Conservation (phyloP, 345 rosid species). For the Lepidium sativum region DNA sequence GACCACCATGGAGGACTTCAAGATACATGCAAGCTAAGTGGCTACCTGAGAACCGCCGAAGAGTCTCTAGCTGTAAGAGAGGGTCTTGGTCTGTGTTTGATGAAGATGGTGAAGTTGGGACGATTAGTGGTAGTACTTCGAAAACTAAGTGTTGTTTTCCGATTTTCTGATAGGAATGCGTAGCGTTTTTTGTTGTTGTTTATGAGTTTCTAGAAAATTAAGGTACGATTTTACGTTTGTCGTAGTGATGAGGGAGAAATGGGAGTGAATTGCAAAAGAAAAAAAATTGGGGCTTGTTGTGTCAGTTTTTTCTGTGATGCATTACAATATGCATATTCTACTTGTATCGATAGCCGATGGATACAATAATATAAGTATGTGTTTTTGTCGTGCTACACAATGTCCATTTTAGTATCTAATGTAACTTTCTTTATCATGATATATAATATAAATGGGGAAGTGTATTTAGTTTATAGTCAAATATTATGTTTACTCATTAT, state of each 20-base stretch:
- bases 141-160: conserved; percentile 27
- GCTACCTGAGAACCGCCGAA: conserved; percentile 36
- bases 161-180: conserved; percentile 25
- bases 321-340: not conserved
- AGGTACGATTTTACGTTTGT: too few species aligned
- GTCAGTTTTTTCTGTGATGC: conserved; percentile 10
- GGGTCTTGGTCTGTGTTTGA: conserved; percentile 9
- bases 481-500: too few species aligned
- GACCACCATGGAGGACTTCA: conserved; percentile 51
- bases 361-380: not conserved
- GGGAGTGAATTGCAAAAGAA: not conserved
- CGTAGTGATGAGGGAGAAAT: too few species aligned
- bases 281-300: not conserved
- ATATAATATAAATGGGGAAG: too few species aligned
- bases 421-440: too few species aligned
- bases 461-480: too few species aligned
- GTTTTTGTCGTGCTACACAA: conserved; percentile 6
- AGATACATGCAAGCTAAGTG: conserved; percentile 52
- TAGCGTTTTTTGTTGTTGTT: not conserved
- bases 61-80: conserved; percentile 18
- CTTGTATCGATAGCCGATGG: conserved; percentile 1
- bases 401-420: not conserved
- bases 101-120: not conserved
- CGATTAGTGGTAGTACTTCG: not conserved
- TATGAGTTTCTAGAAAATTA: not conserved